Evolutionary conservation across 345 rosid species (phyloP).

Genomic region (Dimocarpus longan): DNA sequence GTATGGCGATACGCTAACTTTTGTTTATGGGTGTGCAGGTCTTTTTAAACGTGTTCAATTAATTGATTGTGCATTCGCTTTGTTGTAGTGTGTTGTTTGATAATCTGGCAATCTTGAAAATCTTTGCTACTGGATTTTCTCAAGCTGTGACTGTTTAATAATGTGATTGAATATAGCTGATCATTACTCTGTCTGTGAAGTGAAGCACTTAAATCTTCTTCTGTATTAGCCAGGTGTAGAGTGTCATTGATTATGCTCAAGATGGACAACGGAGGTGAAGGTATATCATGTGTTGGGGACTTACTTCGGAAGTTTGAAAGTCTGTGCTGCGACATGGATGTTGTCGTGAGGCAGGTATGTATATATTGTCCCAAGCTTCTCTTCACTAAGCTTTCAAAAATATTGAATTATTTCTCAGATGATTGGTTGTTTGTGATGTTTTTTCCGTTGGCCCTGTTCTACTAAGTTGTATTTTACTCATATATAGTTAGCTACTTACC

Average conservation of each 20-base stretch:
- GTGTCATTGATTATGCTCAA: neutral
- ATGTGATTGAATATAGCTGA: neutral
- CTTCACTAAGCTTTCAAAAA: neutral
- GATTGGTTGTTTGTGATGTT: neutral
- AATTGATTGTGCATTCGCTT: neutral
- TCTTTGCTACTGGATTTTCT: neutral
- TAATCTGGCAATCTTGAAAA: neutral
- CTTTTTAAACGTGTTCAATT: neutral
- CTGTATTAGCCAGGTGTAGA: neutral
- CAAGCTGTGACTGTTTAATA: neutral
- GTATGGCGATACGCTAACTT: neutral
- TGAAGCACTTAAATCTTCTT: slow-evolving; percentile 6
- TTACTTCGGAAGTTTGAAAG: slow-evolving; percentile 37
- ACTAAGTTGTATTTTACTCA: neutral
- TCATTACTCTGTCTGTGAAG: neutral
- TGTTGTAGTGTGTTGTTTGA: neutral
- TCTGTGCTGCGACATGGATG: slow-evolving; percentile 35
- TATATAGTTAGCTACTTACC: neutral
- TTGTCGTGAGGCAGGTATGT: slow-evolving; percentile 24
- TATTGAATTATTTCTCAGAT: neutral
- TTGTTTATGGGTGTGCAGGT: neutral
- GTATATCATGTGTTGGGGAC: slow-evolving; percentile 33
- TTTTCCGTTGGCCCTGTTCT: neutral
- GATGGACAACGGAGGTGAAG: slow-evolving; percentile 21
- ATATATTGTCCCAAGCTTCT: slow-evolving; percentile 12